Evolutionary conservation across 768 basidiomycete genomes (phyloP).

Genomic region (Leccinum olivaceopallidum): DNA sequence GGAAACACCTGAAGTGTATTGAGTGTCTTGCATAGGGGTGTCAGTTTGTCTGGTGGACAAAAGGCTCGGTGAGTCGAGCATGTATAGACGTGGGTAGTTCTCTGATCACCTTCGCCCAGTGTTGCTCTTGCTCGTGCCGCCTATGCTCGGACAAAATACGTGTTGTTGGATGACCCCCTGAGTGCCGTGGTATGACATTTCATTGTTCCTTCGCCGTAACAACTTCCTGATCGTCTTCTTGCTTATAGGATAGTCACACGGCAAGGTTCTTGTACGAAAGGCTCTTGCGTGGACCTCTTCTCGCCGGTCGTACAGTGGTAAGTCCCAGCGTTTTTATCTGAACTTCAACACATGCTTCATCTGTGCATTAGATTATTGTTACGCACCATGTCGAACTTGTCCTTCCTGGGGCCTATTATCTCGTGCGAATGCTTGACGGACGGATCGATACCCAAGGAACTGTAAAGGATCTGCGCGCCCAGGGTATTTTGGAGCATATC

Average conservation of each 20-base stretch:
- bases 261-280: constrained; percentile 61
- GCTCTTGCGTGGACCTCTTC: constrained; percentile 64
- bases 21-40: constrained; percentile 44
- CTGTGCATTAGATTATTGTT: constrained; percentile 53
- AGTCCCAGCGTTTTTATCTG: constrained; percentile 13
- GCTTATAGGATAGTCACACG: constrained; percentile 63
- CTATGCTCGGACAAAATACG: constrained; percentile 67
- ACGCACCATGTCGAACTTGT: constrained; percentile 87
- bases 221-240: neutral
- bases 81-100: neutral
- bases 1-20: neutral
- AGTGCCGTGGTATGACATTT: constrained; percentile 68
- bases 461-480: constrained; percentile 59
- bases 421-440: constrained; percentile 80
- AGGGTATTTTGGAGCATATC: constrained; percentile 64
- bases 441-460: constrained; percentile 76
- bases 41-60: constrained; percentile 80
- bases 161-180: constrained; percentile 79
- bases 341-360: neutral
- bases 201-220: neutral
- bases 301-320: constrained; percentile 68
- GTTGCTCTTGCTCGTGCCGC: constrained; percentile 84
- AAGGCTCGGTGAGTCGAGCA: constrained; percentile 62
- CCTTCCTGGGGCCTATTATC: constrained; percentile 68
- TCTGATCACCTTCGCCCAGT: constrained; percentile 34